A percentile compares a stretch with the other conserved stretches of the same genome.
phyloP scores from a whole-genome alignment of 75 land plant species.

The Ceratopteris richardii region DNA sequence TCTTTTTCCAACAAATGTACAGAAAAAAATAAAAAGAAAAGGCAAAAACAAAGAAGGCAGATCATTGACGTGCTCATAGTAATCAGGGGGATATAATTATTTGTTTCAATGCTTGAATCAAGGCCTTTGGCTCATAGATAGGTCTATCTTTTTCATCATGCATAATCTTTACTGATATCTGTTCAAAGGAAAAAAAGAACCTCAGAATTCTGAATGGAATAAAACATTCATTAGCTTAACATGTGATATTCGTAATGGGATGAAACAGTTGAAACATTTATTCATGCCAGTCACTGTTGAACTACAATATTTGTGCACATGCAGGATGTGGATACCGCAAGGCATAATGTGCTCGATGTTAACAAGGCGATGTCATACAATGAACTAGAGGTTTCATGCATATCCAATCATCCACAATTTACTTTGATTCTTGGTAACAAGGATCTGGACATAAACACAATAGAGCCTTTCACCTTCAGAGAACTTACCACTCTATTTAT shows the following conservation, averaged over 20 bases:
- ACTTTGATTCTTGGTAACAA: too few species aligned
- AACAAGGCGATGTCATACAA: too few species aligned
- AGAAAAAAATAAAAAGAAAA: too few species aligned
- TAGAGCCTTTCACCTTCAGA: background rate
- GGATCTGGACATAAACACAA: too few species aligned
- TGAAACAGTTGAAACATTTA: background rate
- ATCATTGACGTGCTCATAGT: too few species aligned
- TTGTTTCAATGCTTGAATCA: slow-evolving; percentile 54
- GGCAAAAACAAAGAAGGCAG: too few species aligned
- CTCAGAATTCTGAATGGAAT: background rate
- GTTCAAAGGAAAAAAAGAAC: slow-evolving; percentile 27
- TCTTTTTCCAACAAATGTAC: too few species aligned
- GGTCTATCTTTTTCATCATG: slow-evolving; percentile 57
- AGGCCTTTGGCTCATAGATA: slow-evolving; percentile 65
- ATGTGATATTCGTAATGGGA: background rate
- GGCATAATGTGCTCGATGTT: background rate
- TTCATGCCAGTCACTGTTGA: background rate
- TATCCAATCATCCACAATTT: too few species aligned
- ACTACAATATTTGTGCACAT: background rate
- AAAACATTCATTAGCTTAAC: background rate
- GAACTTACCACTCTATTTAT: slow-evolving; percentile 60
- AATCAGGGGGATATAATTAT: slow-evolving; percentile 14
- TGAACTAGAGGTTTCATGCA: too few species aligned
- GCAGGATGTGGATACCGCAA: background rate
- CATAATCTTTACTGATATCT: slow-evolving; percentile 63